Percentiles rank a stretch among this genome's conserved stretches.
Evolutionary conservation across 345 rosid genomes (phyloP).

Genomic region (Populus pruinosa): DNA sequence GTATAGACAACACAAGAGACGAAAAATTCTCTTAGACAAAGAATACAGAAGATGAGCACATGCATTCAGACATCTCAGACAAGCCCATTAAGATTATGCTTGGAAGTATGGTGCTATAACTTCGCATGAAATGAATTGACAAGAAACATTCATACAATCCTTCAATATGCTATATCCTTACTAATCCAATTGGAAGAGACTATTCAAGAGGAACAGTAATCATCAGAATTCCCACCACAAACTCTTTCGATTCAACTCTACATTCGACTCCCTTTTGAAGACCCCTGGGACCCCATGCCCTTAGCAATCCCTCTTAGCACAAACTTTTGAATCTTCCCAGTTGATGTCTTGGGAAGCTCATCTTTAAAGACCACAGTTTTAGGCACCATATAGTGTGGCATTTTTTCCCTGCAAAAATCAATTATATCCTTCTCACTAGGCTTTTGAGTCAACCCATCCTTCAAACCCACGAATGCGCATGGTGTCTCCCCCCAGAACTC

Average conservation of each 20-base stretch:
- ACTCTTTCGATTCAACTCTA: not conserved
- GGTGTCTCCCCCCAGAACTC: constrained; percentile 30
- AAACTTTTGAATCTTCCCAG: constrained; percentile 25
- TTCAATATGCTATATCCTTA: no score
- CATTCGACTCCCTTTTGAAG: constrained; percentile 10
- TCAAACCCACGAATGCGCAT: constrained; percentile 28
- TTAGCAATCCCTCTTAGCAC: constrained; percentile 19
- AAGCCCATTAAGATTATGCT: no score
- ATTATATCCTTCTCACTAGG: constrained; percentile 23
- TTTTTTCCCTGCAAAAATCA: constrained; percentile 15
- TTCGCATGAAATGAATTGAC: no score
- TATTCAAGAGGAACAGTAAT: no score
- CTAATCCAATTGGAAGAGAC: no score
- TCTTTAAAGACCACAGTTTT: constrained; percentile 26
- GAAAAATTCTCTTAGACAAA: no score
- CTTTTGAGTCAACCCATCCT: not conserved
- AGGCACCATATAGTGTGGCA: constrained; percentile 31
- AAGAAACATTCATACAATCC: no score
- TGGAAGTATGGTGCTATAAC: no score
- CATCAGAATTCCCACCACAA: no score
- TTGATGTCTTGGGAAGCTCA: constrained; percentile 25
- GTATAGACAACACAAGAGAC: no score
- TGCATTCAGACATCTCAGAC: no score
- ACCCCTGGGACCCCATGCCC: constrained; percentile 18
- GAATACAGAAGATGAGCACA: no score